These are phyloP conservation scores for Alternaria metachromatica DNA, from an alignment of 2,329 filamentous ascomycete species.

Conservation along the genomic window DNA sequence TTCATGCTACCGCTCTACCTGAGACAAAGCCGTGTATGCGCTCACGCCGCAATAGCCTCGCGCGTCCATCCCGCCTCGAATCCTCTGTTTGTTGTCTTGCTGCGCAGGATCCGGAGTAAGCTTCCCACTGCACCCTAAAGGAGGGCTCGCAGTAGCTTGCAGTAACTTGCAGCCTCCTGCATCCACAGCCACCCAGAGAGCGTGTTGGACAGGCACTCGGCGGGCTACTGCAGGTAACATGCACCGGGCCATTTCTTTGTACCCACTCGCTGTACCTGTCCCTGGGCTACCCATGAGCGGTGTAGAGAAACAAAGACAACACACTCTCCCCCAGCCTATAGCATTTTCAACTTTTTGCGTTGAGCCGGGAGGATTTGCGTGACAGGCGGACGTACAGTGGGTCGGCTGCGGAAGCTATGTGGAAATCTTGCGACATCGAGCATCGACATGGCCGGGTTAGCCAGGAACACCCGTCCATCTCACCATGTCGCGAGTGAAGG, in stretches of 20 bases:
- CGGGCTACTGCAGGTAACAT: conserved; percentile 41
- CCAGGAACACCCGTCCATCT: conserved; percentile 19
- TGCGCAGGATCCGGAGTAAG: conserved; percentile 5
- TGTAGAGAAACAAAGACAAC: conserved; percentile 40
- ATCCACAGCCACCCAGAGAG: conserved; percentile 29
- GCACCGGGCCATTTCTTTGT: conserved; percentile 24
- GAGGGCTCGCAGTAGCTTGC: conserved; percentile 33
- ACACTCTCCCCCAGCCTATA: conserved; percentile 33
- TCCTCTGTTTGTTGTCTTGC: conserved; percentile 34
- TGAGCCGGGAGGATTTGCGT: conserved; percentile 10
- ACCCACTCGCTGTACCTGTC: conserved; percentile 36
- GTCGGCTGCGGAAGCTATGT: conserved; percentile 20
- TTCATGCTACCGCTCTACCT: conserved; percentile 22
- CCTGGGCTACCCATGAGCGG: conserved; percentile 35
- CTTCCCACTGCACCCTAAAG: conserved; percentile 11
- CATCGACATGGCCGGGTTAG: conserved; percentile 3
- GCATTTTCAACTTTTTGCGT: conserved; percentile 12
- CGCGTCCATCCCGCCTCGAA: conserved; percentile 14
- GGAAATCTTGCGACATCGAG: conserved; percentile 25
- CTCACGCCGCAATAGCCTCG: conserved; percentile 6
- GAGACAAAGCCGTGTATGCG: conserved; percentile 34
- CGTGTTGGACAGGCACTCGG: conserved; percentile 32
- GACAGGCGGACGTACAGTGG: conserved; percentile 29
- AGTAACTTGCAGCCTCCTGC: conserved; percentile 29
- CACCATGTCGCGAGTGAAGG: conserved; percentile 3